A percentile compares a stretch with the other conserved stretches of the same genome.
Conservation (phyloP, 1,284 basidiomycete species). For the Violaceomyces palustris region DNA sequence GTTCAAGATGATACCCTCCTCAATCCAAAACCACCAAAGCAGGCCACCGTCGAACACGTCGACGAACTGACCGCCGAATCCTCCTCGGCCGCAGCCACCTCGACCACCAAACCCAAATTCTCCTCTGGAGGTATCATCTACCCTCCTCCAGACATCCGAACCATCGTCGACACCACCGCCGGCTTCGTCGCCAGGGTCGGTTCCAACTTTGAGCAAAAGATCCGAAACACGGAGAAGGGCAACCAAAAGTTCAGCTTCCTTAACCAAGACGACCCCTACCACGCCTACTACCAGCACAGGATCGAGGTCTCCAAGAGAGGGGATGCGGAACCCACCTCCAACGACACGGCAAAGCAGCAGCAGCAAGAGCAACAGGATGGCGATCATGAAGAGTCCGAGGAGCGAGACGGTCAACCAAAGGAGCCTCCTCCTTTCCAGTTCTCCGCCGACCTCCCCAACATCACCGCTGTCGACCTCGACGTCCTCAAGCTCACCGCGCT, state of each 20-base stretch:
- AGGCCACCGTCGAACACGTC: conserved; percentile 26
- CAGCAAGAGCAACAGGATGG: not conserved
- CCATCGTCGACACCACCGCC: conserved; percentile 93
- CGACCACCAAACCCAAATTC: conserved; percentile 23
- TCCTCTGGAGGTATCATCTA: conserved; percentile 48
- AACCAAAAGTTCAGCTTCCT: conserved; percentile 49
- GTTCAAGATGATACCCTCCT: conserved; percentile 7
- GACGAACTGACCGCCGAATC: conserved; percentile 17
- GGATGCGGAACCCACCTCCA: conserved; percentile 5
- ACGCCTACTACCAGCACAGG: conserved; percentile 46
- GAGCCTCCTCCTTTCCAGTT: conserved; percentile 82
- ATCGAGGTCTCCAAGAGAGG: conserved; percentile 34
- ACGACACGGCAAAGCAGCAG: conserved; percentile 1
- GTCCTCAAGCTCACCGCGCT: conserved; percentile 72
- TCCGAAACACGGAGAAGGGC: conserved; percentile 36
- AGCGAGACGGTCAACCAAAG: conserved; percentile 54
- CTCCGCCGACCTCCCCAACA: conserved; percentile 79
- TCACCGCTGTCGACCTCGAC: conserved; percentile 77
- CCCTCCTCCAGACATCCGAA: conserved; percentile 59
- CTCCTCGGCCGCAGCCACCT: conserved; percentile 8
- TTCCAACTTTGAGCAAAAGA: conserved; percentile 46
- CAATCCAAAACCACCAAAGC: no score
- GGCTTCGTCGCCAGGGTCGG: conserved; percentile 68
- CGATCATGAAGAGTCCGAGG: conserved; percentile 45
- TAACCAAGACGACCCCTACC: conserved; percentile 42